A percentile compares a stretch with the other conserved stretches of the same genome.
phyloP scores from a whole-genome alignment of 345 rosid species.

The Citrus cavaleriei region DNA sequence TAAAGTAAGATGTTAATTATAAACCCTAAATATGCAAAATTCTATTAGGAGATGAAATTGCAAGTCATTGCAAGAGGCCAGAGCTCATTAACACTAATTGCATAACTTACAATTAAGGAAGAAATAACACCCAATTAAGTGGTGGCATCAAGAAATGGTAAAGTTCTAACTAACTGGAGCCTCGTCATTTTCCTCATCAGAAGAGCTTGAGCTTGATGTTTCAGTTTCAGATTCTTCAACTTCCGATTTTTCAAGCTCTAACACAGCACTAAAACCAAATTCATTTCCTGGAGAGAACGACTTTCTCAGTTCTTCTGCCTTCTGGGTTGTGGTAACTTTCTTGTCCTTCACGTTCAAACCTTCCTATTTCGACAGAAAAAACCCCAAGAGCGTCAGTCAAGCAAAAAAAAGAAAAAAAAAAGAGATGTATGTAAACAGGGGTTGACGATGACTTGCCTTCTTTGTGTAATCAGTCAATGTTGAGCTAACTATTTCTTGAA shows the following conservation, averaged over 20 bases:
- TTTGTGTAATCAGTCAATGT: conserved; percentile 53
- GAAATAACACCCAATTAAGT: background rate
- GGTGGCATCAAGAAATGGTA: background rate
- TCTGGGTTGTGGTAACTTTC: conserved; percentile 49
- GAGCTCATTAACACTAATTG: background rate
- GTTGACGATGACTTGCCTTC: conserved; percentile 31
- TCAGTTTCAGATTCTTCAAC: conserved; percentile 13
- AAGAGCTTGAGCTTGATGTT: conserved; percentile 6
- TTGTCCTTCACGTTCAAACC: conserved; percentile 51
- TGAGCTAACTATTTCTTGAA: conserved; percentile 59
- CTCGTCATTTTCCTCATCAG: background rate
- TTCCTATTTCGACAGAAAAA: conserved; percentile 31
- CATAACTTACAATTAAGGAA: background rate
- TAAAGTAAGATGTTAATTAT: too few species aligned
- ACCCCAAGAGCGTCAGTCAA: background rate
- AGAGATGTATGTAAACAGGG: background rate
- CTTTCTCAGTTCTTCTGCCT: conserved; percentile 46
- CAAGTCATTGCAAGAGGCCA: background rate
- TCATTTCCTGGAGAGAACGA: conserved; percentile 47
- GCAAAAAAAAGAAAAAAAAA: background rate
- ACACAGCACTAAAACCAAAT: conserved; percentile 47
- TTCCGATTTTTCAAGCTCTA: conserved; percentile 41
- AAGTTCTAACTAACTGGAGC: background rate
- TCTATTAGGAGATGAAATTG: background rate
- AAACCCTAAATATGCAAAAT: too few species aligned